Evolutionary conservation across 345 rosid genomes (phyloP), one percentile per base, ranked within the genome.

Genomic region (Linum lewisii): DNA sequence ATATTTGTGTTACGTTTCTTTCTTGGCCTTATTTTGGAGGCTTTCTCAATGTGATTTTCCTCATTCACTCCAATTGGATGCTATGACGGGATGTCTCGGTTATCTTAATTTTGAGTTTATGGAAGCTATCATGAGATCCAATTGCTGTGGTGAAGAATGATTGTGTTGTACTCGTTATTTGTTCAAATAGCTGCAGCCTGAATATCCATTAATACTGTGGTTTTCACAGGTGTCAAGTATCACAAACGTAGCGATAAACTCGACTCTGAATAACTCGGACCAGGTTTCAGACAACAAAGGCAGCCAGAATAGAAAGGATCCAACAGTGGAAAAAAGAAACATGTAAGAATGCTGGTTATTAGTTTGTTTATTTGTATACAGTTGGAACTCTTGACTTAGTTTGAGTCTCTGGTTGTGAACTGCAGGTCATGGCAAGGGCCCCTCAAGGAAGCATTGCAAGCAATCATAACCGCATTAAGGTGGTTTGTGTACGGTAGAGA

Each of bases 371-470:
- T n/a, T n/a, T n/a, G 13, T 36, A 18, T 5, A 16, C n/a, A n/a
- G n/a, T n/a, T 21, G 15, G 4, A 19, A 1, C 29, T 21, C 38
- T 49, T 50, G 26, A 5, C 42, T 55, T 62, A 59, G 51, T 29
- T 29, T 51, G 63, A 2, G 18, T n/a, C n/a, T 29, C 32, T 10
- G 21, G 69, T 16, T 57, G 25, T 63, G 50, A 24, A 66, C 91
- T 88, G 99, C n/a, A 77, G 84, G 72, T 79, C 99, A 9, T 81
- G 97, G 94, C 74, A 81, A 72, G 86, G 61, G n/a, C n/a, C n/a
- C n/a, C n/a, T n/a, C n/a, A n/a, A n/a, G n/a, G n/a, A n/a, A n/a
- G n/a, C n/a, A n/a, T n/a, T n/a, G n/a, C n/a, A n/a, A n/a, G n/a
- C n/a, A n/a, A n/a, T n/a, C n/a, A n/a, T n/a, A n/a, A n/a, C n/a